phyloP scores from a whole-genome alignment of 2,329 filamentous ascomycete genomes.

The Hirsutella minnesotensis region DNA sequence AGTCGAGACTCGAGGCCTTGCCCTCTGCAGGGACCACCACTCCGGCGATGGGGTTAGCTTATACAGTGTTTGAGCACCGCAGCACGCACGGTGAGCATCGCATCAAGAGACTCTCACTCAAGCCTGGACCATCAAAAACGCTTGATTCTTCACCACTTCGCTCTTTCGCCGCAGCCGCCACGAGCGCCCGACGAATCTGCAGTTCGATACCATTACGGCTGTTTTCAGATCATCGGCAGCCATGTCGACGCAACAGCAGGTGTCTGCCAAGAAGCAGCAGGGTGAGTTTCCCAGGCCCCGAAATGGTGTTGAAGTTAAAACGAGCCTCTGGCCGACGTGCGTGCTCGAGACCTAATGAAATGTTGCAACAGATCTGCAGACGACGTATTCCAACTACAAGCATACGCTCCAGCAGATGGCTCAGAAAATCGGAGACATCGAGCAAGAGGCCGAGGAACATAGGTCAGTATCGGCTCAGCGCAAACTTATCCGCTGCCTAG shows the following conservation, averaged over 20 bases:
- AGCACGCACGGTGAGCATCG: not conserved
- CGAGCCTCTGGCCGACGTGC: not conserved
- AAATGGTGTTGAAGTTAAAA: not conserved
- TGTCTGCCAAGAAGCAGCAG: slow-evolving; percentile 60
- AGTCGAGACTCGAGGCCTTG: too few species aligned
- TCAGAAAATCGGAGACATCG: slow-evolving; percentile 92
- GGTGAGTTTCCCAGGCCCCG: slow-evolving; percentile 36
- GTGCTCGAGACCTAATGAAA: slow-evolving; percentile 4
- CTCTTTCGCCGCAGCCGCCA: not conserved
- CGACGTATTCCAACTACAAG: slow-evolving; percentile 68
- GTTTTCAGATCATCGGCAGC: too few species aligned
- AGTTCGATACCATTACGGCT: too few species aligned
- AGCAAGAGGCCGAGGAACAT: slow-evolving; percentile 95
- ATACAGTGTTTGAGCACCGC: not conserved
- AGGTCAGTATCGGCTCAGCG: slow-evolving; percentile 45
- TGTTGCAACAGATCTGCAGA: slow-evolving; percentile 56
- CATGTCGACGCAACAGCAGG: slow-evolving; percentile 37
- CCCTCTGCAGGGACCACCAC: too few species aligned
- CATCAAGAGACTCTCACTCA: not conserved
- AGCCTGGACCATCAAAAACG: not conserved
- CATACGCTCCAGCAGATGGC: slow-evolving; percentile 80
- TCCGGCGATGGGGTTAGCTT: not conserved
- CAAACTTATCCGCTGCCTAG: not conserved
- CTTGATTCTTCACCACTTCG: not conserved
- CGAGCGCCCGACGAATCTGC: not conserved